Evolutionary conservation across 257 asterid species (phyloP).

Genomic region (Ophiorrhiza pumila): DNA sequence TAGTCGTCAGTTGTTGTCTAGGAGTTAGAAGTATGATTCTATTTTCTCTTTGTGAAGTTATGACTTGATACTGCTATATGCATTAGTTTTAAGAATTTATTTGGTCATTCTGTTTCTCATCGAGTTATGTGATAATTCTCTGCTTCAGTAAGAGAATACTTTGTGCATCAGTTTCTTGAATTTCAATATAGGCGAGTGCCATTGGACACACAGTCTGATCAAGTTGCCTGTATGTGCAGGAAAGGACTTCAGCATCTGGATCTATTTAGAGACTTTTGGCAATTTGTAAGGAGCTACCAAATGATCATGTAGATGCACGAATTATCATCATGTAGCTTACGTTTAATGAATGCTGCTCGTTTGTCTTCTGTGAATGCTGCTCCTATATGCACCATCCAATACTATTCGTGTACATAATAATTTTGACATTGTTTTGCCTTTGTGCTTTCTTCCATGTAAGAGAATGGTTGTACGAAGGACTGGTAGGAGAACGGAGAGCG

Average conservation of each 20-base stretch:
- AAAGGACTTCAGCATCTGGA: constrained; percentile 18
- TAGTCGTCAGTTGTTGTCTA: not conserved
- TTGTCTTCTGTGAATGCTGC: not conserved
- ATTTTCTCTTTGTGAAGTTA: not conserved
- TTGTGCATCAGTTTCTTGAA: not conserved
- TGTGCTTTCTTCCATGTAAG: not conserved
- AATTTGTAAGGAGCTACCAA: not conserved
- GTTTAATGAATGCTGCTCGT: not conserved
- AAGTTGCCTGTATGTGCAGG: constrained; percentile 25
- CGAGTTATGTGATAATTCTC: too few relatives aligned
- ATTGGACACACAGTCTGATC: not conserved
- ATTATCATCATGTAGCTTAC: not conserved
- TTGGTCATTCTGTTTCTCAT: not conserved
- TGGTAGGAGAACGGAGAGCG: not conserved
- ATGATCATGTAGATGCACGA: too few relatives aligned
- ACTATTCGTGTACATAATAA: constrained; percentile 15
- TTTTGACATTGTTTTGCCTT: constrained; percentile 8
- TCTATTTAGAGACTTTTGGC: constrained; percentile 18
- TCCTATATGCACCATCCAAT: not conserved
- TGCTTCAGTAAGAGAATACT: not conserved
- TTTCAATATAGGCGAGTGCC: too few relatives aligned
- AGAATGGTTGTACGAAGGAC: constrained; percentile 1
- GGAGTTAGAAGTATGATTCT: not conserved
- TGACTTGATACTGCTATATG: not conserved
- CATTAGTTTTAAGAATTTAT: not conserved